Evolutionary conservation across 768 basidiomycete genomes (phyloP).

Genomic region (Austroboletus eburneus): DNA sequence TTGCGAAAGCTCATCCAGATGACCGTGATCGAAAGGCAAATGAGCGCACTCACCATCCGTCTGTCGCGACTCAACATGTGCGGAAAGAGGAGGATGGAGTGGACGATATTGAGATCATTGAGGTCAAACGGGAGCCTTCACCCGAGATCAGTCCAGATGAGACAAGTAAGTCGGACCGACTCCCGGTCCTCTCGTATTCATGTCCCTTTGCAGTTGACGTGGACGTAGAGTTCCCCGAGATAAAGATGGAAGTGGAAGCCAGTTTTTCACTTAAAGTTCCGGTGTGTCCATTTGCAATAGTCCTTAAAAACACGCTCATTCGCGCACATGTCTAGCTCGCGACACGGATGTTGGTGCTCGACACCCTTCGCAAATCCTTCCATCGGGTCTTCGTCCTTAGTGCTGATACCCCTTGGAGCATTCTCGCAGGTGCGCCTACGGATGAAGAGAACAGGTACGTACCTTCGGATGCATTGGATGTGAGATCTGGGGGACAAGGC

Average conservation of each 20-base stretch:
- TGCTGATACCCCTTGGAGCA: conserved; percentile 25
- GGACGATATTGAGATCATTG: conserved; percentile 13
- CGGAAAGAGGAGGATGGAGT: conserved; percentile 1
- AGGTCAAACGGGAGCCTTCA: background rate
- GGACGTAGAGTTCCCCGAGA: conserved; percentile 24
- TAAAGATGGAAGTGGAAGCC: conserved; percentile 36
- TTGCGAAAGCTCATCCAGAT: background rate
- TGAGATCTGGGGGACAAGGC: background rate
- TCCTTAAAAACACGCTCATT: background rate
- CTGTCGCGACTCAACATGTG: background rate
- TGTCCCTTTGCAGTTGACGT: background rate
- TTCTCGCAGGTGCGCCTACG: conserved; percentile 11
- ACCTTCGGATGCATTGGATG: background rate
- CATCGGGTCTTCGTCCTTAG: conserved; percentile 20
- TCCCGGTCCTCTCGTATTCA: background rate
- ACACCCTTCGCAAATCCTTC: conserved; percentile 38
- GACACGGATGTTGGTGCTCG: conserved; percentile 35
- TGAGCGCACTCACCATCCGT: background rate
- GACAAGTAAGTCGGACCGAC: background rate
- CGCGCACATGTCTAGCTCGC: conserved; percentile 25
- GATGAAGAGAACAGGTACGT: conserved; percentile 24
- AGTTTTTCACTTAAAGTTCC: conserved; percentile 41
- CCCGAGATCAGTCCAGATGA: background rate
- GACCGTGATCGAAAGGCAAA: background rate
- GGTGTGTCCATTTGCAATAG: conserved; percentile 19